These are phyloP conservation scores for Gymnopus androsaceus DNA, from an alignment of 1,284 basidiomycete genomes.

Conservation along the genomic window DNA sequence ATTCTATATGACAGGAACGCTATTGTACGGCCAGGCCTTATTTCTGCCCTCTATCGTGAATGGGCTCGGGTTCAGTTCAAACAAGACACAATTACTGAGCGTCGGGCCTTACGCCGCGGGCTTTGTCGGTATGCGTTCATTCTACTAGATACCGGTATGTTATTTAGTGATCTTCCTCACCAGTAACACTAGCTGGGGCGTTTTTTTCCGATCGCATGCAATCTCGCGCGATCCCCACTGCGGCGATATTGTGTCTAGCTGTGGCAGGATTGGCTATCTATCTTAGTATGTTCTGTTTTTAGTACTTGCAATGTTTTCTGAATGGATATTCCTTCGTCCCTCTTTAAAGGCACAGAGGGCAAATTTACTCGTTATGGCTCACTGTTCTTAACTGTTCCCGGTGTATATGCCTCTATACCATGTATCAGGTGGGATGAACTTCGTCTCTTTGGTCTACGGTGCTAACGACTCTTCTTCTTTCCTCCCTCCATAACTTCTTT, in stretches of 20 bases:
- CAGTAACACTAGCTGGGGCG: conserved; percentile 33
- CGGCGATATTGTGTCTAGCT: conserved; percentile 27
- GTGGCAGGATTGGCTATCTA: conserved; percentile 38
- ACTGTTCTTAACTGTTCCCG: conserved; percentile 37
- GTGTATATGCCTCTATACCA: conserved; percentile 34
- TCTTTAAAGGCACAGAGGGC: conserved; percentile 18
- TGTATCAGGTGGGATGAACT: too few species aligned
- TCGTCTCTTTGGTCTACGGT: too few species aligned
- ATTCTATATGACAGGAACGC: conserved; percentile 48
- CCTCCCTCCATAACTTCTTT: too few species aligned
- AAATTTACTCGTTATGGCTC: conserved; percentile 34
- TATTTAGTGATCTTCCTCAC: neutral
- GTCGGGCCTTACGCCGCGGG: conserved; percentile 36
- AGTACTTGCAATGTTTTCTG: neutral
- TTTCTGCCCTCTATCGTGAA: conserved; percentile 47
- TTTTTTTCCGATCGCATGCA: conserved; percentile 35
- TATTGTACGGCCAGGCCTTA: conserved; percentile 42
- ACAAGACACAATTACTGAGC: conserved; percentile 33
- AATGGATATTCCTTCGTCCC: neutral
- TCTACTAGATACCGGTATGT: neutral
- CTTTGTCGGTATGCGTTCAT: conserved; percentile 28
- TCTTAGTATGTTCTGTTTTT: conserved; percentile 27
- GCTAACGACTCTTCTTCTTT: too few species aligned
- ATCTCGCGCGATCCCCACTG: conserved; percentile 31
- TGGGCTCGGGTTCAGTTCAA: conserved; percentile 39